These are phyloP conservation scores for Fusarium metavorans DNA, from an alignment of 2,329 filamentous ascomycete species.

Conservation along the genomic window DNA sequence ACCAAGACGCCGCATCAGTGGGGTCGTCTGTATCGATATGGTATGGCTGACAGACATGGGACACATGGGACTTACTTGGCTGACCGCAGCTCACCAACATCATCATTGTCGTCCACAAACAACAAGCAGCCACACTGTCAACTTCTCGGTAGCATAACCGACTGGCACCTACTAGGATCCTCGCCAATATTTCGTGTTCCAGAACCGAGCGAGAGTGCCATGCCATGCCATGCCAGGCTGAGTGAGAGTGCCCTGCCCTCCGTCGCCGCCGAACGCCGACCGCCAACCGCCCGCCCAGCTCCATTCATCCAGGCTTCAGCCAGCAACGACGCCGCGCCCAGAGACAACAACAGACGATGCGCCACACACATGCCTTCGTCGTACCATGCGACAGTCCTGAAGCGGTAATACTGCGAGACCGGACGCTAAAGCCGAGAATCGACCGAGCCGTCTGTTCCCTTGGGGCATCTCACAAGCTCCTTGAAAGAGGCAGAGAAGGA, in stretches of 20 bases:
- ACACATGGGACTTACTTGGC: background rate
- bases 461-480: slow-evolving; percentile 17
- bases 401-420: slow-evolving; percentile 34
- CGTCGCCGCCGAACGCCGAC: background rate
- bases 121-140: background rate
- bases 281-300: slow-evolving; percentile 6
- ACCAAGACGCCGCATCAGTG: background rate
- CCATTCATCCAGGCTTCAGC: slow-evolving; percentile 7
- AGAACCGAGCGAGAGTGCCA: background rate
- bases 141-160: slow-evolving; percentile 28
- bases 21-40: background rate
- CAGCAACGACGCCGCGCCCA: background rate
- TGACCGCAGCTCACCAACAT: background rate
- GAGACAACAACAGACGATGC: slow-evolving; percentile 24
- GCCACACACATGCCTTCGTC: slow-evolving; percentile 35
- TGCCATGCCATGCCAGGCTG: slow-evolving; percentile 5
- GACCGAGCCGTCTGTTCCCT: slow-evolving; percentile 21
- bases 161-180: slow-evolving; percentile 16
- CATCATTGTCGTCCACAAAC: slow-evolving; percentile 3
- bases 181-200: background rate
- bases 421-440: slow-evolving; percentile 31
- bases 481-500: background rate
- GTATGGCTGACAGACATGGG: slow-evolving; percentile 2
- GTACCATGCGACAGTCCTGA: slow-evolving; percentile 42
- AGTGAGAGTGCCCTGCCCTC: background rate